Base-by-base conservation (phyloP, 2,329 filamentous ascomycete species). In the Alternaria arbusti region DNA sequence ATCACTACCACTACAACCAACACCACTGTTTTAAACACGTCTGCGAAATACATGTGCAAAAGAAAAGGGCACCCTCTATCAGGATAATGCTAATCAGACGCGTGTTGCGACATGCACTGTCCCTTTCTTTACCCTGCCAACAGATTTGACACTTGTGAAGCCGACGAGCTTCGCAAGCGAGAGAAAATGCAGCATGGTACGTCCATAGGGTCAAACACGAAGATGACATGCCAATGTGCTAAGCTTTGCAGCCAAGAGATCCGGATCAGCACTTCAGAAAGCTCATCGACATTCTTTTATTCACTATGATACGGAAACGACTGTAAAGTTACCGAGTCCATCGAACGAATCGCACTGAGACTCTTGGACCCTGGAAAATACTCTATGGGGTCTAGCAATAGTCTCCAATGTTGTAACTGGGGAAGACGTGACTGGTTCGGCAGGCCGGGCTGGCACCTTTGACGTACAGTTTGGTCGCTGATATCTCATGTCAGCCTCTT, bases 401-500 rank as follows among this genome's bases (percentile, higher is more conserved):
- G 13, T 66, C 57, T n/a, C 26, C 36, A 47, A 66, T 60, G 17
- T 66, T 61, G 44, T 66, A 66, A 32, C 26, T 64, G 11, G 52
- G 44, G 30, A 61, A 66, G 7, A 59, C 46, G 23, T 64, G 57
- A 23, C 12, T 58, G 9, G 30, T 54, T 20, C 50, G 44, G 36
- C 64, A 66, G 10, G 64, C 57, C 3, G 57, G 64, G 20, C 54
- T 64, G 13, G 20, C 61, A 43, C 64, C 64, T 43, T 58, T 61
- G 22, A 62, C 54, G 17, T 64, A 66, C 8, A 64, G 54, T n/a
- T 36, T 32, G 15, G 54, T 64, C 54, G 49, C 64, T 59, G 25
- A 26, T 46, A 40, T 9, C 10, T 7, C 11, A 8, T 12, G 25
- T 64, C 36, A 61, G 50, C 12, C 17, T 36, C 25, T 12, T 30